phyloP scores from a whole-genome alignment of 2,329 filamentous ascomycete genomes.

The Emergomyces orientalis region DNA sequence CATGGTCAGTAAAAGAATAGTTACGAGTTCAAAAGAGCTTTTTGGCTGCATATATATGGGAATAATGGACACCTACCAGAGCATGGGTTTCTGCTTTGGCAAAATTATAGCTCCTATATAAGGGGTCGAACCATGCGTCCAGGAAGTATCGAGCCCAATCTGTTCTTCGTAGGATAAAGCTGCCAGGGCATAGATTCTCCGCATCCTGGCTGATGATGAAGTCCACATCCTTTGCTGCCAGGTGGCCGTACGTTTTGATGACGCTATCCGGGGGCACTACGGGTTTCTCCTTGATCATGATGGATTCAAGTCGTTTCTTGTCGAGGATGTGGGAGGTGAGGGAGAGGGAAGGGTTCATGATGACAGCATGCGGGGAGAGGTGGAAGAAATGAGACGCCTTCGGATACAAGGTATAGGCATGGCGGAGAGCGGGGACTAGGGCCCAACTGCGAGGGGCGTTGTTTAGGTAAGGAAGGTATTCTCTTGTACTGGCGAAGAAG shows the following conservation, averaged over 20 bases:
- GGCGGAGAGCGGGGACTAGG: conserved; percentile 74
- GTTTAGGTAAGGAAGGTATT: conserved; percentile 49
- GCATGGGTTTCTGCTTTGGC: conserved; percentile 90
- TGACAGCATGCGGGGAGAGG: conserved; percentile 72
- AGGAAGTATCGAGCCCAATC: conserved; percentile 90
- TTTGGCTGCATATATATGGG: not conserved
- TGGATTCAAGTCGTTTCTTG: conserved; percentile 55
- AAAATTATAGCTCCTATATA: conserved; percentile 92
- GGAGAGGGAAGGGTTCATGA: conserved; percentile 69
- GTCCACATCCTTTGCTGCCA: conserved; percentile 69
- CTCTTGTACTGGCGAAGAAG: conserved; percentile 67
- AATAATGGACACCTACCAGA: conserved; percentile 49
- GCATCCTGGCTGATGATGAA: conserved; percentile 77
- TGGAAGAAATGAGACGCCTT: conserved; percentile 77
- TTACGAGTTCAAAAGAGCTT: conserved; percentile 21
- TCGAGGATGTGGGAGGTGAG: conserved; percentile 65
- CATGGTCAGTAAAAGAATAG: not conserved
- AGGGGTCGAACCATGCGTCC: conserved; percentile 91
- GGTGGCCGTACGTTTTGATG: conserved; percentile 82
- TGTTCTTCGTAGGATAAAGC: conserved; percentile 70
- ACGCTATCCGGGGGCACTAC: conserved; percentile 94
- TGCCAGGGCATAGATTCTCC: conserved; percentile 65
- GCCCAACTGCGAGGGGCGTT: conserved; percentile 43
- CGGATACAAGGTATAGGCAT: conserved; percentile 74
- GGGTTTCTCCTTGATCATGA: conserved; percentile 77